Percentiles rank a stretch among this genome's conserved stretches.
phyloP scores from a whole-genome alignment of 176 grass and related monocot species.

The Avena eriantha region DNA sequence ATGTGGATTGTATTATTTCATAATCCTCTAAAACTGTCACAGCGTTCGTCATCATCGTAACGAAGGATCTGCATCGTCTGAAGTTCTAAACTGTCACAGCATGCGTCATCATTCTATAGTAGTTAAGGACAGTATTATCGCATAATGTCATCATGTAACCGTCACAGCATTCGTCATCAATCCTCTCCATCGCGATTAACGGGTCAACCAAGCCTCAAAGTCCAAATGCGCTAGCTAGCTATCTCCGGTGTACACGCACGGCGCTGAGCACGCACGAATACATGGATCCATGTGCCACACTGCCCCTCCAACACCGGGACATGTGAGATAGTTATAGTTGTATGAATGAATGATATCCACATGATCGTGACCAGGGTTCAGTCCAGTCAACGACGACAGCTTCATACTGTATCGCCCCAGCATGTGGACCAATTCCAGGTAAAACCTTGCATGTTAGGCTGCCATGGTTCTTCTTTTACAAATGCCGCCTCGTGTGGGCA shows the following conservation, averaged over 20 bases:
- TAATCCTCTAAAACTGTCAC: neutral
- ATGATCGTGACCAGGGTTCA: neutral
- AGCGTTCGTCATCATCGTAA: neutral
- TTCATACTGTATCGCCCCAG: neutral
- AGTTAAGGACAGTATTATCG: neutral
- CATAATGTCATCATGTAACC: neutral
- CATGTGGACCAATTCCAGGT: neutral
- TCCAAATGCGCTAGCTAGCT: neutral
- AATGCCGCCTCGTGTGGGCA: neutral
- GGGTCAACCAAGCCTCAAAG: constrained; percentile 45
- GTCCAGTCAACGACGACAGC: neutral
- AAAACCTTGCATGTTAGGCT: neutral
- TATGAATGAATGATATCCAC: neutral
- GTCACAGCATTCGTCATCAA: constrained; percentile 45
- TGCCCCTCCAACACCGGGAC: neutral
- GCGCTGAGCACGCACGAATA: constrained; percentile 19
- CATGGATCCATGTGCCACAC: neutral
- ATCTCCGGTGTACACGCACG: neutral
- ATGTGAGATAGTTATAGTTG: neutral
- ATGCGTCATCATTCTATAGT: constrained; percentile 11
- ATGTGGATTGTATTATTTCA: neutral
- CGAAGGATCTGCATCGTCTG: neutral
- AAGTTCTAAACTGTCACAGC: constrained; percentile 23
- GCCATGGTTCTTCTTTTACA: neutral
- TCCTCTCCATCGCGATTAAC: neutral